Conservation (phyloP, 352 stramenopile genomes). For the Thraustochytrium striatum region DNA sequence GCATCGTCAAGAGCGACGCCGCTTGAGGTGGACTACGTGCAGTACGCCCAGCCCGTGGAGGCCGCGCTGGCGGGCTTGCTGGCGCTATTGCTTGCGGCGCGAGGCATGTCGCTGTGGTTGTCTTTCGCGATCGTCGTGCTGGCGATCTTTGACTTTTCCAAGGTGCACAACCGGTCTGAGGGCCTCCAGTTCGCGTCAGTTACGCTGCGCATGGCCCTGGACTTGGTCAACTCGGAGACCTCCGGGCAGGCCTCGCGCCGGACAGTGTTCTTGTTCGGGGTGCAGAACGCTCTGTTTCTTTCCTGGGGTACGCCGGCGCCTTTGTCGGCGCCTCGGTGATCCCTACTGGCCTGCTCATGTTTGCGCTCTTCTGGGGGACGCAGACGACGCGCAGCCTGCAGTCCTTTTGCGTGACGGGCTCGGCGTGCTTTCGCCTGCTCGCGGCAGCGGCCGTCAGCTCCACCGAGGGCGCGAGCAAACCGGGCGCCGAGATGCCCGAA, state of each 20-base stretch:
- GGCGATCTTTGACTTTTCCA: too few species aligned
- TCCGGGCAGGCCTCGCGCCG: neutral
- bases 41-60: neutral
- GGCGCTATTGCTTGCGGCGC: neutral
- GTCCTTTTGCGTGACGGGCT: slow-evolving; percentile 34
- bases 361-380: slow-evolving; percentile 29
- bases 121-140: too few species aligned
- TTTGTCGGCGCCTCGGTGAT: slow-evolving; percentile 22
- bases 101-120: slow-evolving; percentile 9
- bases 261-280: neutral
- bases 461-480: neutral
- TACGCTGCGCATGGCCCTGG: slow-evolving; percentile 25
- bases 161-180: too few species aligned
- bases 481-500: neutral
- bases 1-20: too few species aligned
- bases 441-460: neutral
- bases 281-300: neutral
- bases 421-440: neutral
- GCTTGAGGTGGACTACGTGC: neutral
- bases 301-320: slow-evolving; percentile 25
- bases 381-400: slow-evolving; percentile 2
- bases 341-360: neutral
- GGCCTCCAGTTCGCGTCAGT: slow-evolving; percentile 19
- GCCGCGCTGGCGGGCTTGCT: neutral
- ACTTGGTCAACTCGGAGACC: slow-evolving; percentile 1